Evolutionary conservation across 176 grass and related monocot species (phyloP).

Genomic region (Pharus latifolius): DNA sequence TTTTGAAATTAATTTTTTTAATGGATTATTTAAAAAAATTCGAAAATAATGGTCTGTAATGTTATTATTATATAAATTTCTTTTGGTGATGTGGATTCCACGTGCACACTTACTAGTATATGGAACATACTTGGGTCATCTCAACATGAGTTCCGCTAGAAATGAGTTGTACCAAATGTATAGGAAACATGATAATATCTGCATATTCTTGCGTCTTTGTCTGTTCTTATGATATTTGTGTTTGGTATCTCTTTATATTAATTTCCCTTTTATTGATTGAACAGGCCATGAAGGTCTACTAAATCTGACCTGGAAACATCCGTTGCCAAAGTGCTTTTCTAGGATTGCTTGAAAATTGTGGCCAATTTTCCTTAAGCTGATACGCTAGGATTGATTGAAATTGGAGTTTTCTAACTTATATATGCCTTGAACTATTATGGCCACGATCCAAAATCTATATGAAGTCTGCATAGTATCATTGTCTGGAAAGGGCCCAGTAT

Average conservation of each 20-base stretch:
- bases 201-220: background rate
- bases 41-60: no score
- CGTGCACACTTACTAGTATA: no score
- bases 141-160: no score
- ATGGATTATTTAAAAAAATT: no score
- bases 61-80: no score
- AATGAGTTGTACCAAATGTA: no score
- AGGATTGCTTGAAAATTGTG: background rate
- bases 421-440: constrained; percentile 22
- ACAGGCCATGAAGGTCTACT: constrained; percentile 4
- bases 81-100: no score
- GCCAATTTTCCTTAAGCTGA: background rate
- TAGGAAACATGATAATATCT: background rate
- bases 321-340: background rate
- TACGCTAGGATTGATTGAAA: no score
- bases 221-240: background rate
- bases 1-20: no score
- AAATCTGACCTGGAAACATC: no score
- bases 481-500: constrained; percentile 37
- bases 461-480: constrained; percentile 49
- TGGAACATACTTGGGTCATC: no score
- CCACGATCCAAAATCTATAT: constrained; percentile 55
- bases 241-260: background rate
- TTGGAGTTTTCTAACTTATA: constrained; percentile 22
- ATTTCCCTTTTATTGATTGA: constrained; percentile 1